Evolutionary conservation across 2,329 filamentous ascomycete genomes (phyloP).

Genomic region (Neocatenulostroma microsporum): DNA sequence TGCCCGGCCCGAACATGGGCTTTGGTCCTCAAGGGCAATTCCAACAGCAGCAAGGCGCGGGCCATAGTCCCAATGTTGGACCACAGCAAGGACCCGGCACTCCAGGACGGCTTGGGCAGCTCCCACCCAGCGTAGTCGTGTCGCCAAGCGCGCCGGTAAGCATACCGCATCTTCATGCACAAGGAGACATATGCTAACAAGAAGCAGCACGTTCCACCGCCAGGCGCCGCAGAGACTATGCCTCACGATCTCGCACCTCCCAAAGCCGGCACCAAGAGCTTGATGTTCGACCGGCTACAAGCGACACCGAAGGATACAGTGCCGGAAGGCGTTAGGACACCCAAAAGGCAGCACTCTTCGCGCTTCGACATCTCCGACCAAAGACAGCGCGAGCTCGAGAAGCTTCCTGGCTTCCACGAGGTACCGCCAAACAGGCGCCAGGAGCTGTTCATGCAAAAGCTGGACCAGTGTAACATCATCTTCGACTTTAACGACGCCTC

Average conservation of each 20-base stretch:
- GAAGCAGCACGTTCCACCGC: constrained; percentile 75
- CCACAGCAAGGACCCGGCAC: constrained; percentile 17
- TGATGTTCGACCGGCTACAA: constrained; percentile 81
- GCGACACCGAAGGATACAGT: constrained; percentile 86
- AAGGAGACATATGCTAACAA: constrained; percentile 11
- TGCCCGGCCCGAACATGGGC: constrained; percentile 16
- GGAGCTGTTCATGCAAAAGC: constrained; percentile 99
- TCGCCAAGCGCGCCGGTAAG: constrained; percentile 88
- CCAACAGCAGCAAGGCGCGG: constrained; percentile 11
- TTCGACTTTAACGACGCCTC: constrained; percentile 99
- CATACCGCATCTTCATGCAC: constrained; percentile 16
- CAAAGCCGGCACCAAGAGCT: constrained; percentile 81
- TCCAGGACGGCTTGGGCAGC: constrained; percentile 22
- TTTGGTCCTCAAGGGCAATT: constrained; percentile 17
- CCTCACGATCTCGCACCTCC: constrained; percentile 92
- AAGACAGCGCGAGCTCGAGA: constrained; percentile 79
- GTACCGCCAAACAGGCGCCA: constrained; percentile 90
- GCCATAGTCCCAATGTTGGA: constrained; percentile 7
- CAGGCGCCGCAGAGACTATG: constrained; percentile 94
- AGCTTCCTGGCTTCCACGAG: constrained; percentile 95
- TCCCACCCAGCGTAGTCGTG: constrained; percentile 74
- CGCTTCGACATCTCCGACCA: constrained; percentile 97
- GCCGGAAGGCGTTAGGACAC: constrained; percentile 87
- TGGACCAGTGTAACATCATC: constrained; percentile 99
- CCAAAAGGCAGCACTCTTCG: constrained; percentile 94